Percentiles rank a stretch among this genome's conserved stretches.
Conservation (phyloP, 2,329 filamentous ascomycete species). For the Juglanconis sp. region DNA sequence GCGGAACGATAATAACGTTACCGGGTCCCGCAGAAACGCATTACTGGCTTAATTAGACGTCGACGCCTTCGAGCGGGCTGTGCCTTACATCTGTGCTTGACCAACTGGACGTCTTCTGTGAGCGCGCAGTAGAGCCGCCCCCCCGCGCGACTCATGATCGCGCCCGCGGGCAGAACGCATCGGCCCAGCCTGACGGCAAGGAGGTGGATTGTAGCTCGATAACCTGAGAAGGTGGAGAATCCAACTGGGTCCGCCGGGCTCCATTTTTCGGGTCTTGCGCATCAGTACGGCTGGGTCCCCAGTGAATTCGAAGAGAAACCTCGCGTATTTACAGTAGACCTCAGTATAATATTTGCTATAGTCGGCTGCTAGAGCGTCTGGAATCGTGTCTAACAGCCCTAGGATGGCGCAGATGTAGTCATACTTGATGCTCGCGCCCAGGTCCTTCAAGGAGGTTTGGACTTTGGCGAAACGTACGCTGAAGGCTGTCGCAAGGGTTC, state of each 20-base stretch:
- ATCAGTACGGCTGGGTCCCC: neutral
- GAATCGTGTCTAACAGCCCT: neutral
- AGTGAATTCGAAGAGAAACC: neutral
- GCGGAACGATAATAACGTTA: neutral
- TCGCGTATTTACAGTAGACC: neutral
- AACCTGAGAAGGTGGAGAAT: neutral
- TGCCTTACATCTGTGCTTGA: neutral
- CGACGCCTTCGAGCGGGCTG: neutral
- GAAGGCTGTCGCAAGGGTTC: neutral
- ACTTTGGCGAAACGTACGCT: neutral
- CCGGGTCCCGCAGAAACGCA: neutral
- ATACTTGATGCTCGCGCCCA: neutral
- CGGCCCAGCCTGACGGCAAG: neutral
- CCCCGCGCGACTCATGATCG: neutral
- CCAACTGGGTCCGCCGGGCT: neutral
- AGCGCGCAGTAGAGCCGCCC: neutral
- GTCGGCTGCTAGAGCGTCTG: neutral
- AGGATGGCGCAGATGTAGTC: neutral
- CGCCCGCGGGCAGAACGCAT: neutral
- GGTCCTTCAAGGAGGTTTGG: neutral
- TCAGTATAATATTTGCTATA: neutral
- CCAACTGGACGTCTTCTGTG: neutral
- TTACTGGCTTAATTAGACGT: neutral
- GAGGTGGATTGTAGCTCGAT: neutral
- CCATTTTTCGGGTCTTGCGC: neutral